These are phyloP conservation scores for Myriosclerotinia duriaeana DNA, from an alignment of 2,329 filamentous ascomycete genomes.

Conservation along the genomic window DNA sequence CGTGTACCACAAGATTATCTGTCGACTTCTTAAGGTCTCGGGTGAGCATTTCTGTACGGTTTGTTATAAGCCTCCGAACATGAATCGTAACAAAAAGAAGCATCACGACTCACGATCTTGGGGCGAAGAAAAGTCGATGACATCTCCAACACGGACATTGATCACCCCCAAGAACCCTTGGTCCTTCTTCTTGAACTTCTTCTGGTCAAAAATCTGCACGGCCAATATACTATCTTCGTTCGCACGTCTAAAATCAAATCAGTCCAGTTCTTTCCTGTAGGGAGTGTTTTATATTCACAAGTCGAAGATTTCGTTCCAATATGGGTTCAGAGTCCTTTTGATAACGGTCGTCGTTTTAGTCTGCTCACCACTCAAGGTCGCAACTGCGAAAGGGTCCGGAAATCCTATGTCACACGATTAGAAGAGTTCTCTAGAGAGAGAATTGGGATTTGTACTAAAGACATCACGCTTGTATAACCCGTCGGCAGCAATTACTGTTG, in stretches of 20 bases:
- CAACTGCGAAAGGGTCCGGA: constrained; percentile 95
- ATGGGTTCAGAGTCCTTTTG: constrained; percentile 97
- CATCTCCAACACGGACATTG: constrained; percentile 92
- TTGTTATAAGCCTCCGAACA: constrained; percentile 25
- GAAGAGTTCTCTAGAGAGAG: constrained; percentile 16
- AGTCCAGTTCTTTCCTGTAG: constrained; percentile 24
- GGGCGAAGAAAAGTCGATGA: constrained; percentile 84
- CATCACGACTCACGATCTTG: constrained; percentile 72
- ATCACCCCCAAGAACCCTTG: constrained; percentile 98
- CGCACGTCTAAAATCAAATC: constrained; percentile 62
- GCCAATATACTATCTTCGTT: constrained; percentile 96
- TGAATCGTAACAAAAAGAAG: constrained; percentile 16
- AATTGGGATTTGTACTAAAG: constrained; percentile 69
- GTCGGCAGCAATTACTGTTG: constrained; percentile 92
- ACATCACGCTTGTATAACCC: constrained; percentile 99
- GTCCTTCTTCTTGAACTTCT: constrained; percentile 99
- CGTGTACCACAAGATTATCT: constrained; percentile 95
- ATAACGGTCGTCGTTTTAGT: constrained; percentile 97
- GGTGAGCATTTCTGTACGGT: constrained; percentile 81
- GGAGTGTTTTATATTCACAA: constrained; percentile 57
- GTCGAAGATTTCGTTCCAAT: constrained; percentile 99
- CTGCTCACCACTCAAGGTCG: constrained; percentile 95
- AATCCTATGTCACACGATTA: constrained; percentile 63
- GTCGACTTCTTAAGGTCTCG: constrained; percentile 96
- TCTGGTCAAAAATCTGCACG: constrained; percentile 98